phyloP scores from a whole-genome alignment of 2,329 filamentous ascomycete genomes.

The Exophiala lecanii-corni region DNA sequence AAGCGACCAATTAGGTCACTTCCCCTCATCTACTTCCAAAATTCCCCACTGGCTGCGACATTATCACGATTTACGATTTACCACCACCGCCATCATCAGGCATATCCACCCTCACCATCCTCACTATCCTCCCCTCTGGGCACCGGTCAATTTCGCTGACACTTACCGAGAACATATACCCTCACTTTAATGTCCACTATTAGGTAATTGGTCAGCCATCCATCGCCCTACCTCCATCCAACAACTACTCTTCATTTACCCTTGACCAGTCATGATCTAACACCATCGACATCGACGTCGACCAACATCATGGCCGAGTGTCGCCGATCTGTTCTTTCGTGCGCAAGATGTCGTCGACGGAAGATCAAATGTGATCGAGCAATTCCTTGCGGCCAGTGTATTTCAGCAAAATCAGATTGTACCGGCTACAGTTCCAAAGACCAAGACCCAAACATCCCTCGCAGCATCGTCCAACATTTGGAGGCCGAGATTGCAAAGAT shows the following conservation, averaged over 20 bases:
- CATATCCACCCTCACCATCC: too few relatives aligned
- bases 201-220: not conserved
- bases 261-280: constrained; percentile 1
- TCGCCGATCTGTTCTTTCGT: constrained; percentile 28
- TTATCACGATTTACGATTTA: too few relatives aligned
- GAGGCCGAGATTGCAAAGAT: constrained; percentile 33
- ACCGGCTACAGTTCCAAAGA: constrained; percentile 30
- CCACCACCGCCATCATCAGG: too few relatives aligned
- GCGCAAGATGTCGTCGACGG: constrained; percentile 26
- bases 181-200: too few relatives aligned
- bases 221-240: not conserved
- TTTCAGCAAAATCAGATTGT: constrained; percentile 27
- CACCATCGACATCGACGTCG: not conserved
- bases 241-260: not conserved
- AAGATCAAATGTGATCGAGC: constrained; percentile 30
- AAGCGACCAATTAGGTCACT: too few relatives aligned
- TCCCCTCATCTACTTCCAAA: too few relatives aligned
- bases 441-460: constrained; percentile 28
- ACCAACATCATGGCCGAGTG: constrained; percentile 25
- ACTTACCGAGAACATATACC: too few relatives aligned
- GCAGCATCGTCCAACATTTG: constrained; percentile 34
- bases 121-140: too few relatives aligned
- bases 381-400: constrained; percentile 31
- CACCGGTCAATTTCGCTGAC: too few relatives aligned
- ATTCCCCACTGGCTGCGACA: too few relatives aligned